These are phyloP conservation scores for Ceratocystiopsis brevicomis DNA, from an alignment of 2,329 filamentous ascomycete genomes.

Conservation along the genomic window DNA sequence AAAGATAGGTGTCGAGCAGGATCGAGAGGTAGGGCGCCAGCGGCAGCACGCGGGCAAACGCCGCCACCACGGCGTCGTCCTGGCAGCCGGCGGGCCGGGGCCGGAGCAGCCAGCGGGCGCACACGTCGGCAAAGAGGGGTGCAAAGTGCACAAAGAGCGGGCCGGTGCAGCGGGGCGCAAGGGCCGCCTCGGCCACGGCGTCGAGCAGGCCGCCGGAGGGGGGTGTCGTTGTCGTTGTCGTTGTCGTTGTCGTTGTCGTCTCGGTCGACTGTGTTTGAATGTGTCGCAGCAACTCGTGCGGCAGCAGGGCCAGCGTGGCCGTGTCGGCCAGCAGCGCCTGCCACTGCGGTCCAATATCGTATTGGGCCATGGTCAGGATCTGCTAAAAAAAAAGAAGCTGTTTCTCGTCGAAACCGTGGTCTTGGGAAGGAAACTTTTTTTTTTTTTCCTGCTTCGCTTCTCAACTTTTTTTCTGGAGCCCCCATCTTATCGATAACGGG, in stretches of 20 bases:
- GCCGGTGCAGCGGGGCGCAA: slow-evolving; percentile 52
- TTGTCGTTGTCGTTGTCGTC: background rate
- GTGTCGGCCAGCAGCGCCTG: slow-evolving; percentile 36
- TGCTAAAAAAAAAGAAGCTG: no score
- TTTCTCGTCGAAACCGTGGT: no score
- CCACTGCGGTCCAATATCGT: slow-evolving; percentile 36
- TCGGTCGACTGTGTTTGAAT: slow-evolving; percentile 30
- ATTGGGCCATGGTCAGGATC: slow-evolving; percentile 27
- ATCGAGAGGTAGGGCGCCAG: slow-evolving; percentile 63
- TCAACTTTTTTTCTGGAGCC: slow-evolving; percentile 2
- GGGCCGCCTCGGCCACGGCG: slow-evolving; percentile 47
- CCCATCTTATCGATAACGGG: background rate
- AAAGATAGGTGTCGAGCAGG: slow-evolving; percentile 38
- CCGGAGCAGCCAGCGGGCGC: slow-evolving; percentile 54
- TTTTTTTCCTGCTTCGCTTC: slow-evolving; percentile 3
- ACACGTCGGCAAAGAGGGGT: slow-evolving; percentile 60
- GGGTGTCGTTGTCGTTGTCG: background rate
- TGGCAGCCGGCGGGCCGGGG: slow-evolving; percentile 18
- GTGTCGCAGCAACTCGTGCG: slow-evolving; percentile 48
- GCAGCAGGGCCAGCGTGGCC: slow-evolving; percentile 39
- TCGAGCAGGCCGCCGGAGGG: slow-evolving; percentile 39
- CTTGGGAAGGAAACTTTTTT: background rate
- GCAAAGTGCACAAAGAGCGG: slow-evolving; percentile 58
- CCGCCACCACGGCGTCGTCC: slow-evolving; percentile 36
- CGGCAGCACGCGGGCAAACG: slow-evolving; percentile 63